phyloP scores from a whole-genome alignment of 768 basidiomycete species.

The Boletus rufocinnamomeus region DNA sequence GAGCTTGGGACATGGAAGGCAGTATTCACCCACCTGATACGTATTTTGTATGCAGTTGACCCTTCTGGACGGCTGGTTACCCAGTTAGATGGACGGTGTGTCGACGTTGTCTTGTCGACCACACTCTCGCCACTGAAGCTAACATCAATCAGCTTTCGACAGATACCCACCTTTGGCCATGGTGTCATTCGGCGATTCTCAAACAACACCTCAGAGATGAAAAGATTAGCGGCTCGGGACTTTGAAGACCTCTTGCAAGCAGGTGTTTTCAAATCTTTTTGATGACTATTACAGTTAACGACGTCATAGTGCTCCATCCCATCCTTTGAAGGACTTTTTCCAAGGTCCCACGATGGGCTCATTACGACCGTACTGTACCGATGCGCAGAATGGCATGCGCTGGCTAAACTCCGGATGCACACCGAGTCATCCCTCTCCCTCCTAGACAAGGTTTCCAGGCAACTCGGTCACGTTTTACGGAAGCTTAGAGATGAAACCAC shows the following conservation, averaged over 20 bases:
- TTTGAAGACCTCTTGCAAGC: conserved; percentile 33
- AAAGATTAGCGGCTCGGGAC: conserved; percentile 25
- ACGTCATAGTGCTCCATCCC: conserved; percentile 33
- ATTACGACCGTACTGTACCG: conserved; percentile 29
- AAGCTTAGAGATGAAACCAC: conserved; percentile 25
- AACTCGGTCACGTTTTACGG: conserved; percentile 27
- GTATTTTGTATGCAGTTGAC: conserved; percentile 25
- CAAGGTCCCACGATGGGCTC: conserved; percentile 21
- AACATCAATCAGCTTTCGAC: conserved; percentile 6
- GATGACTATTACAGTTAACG: not conserved
- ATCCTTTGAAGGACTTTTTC: conserved; percentile 40
- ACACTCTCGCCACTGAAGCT: too few species aligned
- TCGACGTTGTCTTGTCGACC: too few species aligned
- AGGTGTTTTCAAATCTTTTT: not conserved
- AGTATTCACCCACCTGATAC: conserved; percentile 38
- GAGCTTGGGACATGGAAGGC: conserved; percentile 39
- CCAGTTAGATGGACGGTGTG: conserved; percentile 28
- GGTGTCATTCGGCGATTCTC: conserved; percentile 25
- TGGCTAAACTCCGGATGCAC: conserved; percentile 38
- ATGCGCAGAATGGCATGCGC: conserved; percentile 37
- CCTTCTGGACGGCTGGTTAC: conserved; percentile 10
- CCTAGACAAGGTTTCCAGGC: conserved; percentile 19
- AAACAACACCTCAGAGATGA: conserved; percentile 23
- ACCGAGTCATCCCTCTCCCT: conserved; percentile 20
- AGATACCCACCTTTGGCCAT: conserved; percentile 29